Evolutionary conservation across 129 eudicot species (phyloP).

Genomic region (Centella asiatica): DNA sequence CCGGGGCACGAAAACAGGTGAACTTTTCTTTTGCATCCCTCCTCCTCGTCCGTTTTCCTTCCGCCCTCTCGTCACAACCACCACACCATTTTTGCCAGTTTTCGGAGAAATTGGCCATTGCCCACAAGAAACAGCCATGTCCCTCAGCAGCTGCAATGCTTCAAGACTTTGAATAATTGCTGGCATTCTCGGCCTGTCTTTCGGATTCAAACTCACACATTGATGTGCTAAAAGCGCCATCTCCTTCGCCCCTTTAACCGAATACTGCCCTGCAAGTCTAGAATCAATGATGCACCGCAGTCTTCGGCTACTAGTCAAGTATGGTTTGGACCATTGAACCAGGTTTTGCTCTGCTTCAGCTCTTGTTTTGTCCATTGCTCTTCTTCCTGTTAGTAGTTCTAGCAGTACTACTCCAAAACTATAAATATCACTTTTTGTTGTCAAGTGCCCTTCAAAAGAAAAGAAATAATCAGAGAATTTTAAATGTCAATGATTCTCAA

Average conservation of each 20-base stretch:
- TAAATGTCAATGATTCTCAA: not conserved
- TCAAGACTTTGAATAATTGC: conserved; percentile 68
- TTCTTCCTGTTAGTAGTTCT: conserved; percentile 77
- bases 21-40: conserved; percentile 38
- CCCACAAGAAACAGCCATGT: conserved; percentile 82
- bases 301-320: conserved; percentile 58
- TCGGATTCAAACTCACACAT: conserved; percentile 79
- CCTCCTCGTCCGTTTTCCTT: conserved; percentile 36
- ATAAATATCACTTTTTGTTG: conserved; percentile 84
- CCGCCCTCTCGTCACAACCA: conserved; percentile 29
- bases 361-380: conserved; percentile 75
- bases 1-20: conserved; percentile 39
- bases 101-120: conserved; percentile 72
- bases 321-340: conserved; percentile 80
- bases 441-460: conserved; percentile 60
- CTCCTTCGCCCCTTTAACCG: conserved; percentile 74
- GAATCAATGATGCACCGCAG: conserved; percentile 72
- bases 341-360: conserved; percentile 64
- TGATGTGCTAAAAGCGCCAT: conserved; percentile 58
- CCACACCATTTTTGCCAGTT: conserved; percentile 22
- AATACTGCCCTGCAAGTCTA: conserved; percentile 74
- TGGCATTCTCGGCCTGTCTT: conserved; percentile 79
- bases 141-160: conserved; percentile 44
- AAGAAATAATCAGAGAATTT: not conserved
- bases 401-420: conserved; percentile 86